Conservation (phyloP, 768 basidiomycete genomes). For the Russula sp. region DNA sequence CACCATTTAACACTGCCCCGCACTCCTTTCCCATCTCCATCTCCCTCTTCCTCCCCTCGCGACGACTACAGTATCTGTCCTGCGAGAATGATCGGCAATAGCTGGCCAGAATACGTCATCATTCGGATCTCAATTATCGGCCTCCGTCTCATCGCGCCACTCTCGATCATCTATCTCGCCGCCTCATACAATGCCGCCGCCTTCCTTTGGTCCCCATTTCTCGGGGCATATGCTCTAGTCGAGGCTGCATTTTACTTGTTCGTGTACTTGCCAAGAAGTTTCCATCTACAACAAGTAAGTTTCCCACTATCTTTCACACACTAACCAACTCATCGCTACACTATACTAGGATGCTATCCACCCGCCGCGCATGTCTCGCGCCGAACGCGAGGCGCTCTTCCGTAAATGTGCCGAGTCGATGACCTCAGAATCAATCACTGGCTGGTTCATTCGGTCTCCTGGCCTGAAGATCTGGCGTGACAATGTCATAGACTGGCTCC, state of each 20-base stretch:
- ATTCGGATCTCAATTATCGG: constrained; percentile 47
- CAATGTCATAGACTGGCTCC: constrained; percentile 59
- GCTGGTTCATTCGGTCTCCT: constrained; percentile 51
- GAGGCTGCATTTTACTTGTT: constrained; percentile 52
- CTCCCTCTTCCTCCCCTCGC: neutral
- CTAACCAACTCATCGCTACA: neutral
- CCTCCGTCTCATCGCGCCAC: constrained; percentile 51
- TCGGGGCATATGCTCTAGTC: constrained; percentile 39
- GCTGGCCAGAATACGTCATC: constrained; percentile 50
- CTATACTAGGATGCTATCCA: constrained; percentile 35
- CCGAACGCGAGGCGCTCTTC: constrained; percentile 49
- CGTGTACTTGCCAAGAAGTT: constrained; percentile 49
- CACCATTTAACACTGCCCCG: neutral
- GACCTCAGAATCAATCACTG: constrained; percentile 39
- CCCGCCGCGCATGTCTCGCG: constrained; percentile 41
- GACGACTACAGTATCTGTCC: neutral
- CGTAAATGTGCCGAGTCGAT: constrained; percentile 40
- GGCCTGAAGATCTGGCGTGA: constrained; percentile 40
- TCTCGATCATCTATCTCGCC: constrained; percentile 43
- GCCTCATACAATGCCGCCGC: constrained; percentile 32
- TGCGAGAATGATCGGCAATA: constrained; percentile 36
- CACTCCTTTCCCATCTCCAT: neutral
- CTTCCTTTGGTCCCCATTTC: constrained; percentile 36
- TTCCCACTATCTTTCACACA: neutral
- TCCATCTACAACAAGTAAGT: constrained; percentile 50